These are phyloP conservation scores for Przewalskia tangutica DNA, from an alignment of 257 asterid genomes.

Conservation along the genomic window DNA sequence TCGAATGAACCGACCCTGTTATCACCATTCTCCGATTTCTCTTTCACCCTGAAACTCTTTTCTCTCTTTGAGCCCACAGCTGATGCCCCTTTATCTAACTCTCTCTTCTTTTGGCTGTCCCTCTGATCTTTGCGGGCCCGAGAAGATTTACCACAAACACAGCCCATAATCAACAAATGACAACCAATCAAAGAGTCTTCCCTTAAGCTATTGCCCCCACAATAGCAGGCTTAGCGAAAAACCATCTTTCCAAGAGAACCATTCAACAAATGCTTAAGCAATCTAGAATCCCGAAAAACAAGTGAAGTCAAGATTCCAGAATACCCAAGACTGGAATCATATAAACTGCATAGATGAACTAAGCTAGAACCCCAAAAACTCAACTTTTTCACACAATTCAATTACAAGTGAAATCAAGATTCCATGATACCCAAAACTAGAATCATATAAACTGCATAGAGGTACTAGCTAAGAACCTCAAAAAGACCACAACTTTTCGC, in stretches of 20 bases:
- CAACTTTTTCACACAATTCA: too few relatives aligned
- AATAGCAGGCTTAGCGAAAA: slow-evolving; percentile 7
- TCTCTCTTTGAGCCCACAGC: slow-evolving; percentile 42
- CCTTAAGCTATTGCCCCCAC: slow-evolving; percentile 5
- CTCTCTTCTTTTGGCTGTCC: slow-evolving; percentile 54
- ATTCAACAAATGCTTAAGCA: slow-evolving; percentile 8
- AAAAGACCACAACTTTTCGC: too few relatives aligned
- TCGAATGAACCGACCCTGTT: slow-evolving; percentile 39
- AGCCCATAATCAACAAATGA: slow-evolving; percentile 51
- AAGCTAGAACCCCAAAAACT: not conserved
- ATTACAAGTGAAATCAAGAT: too few relatives aligned
- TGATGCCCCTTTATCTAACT: slow-evolving; percentile 39
- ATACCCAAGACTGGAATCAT: not conserved
- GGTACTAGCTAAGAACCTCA: too few relatives aligned
- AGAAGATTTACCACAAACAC: slow-evolving; percentile 68
- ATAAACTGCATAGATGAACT: slow-evolving; percentile 5
- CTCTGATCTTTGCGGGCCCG: slow-evolving; percentile 33
- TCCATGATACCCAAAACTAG: too few relatives aligned
- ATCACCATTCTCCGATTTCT: slow-evolving; percentile 33
- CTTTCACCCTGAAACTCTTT: slow-evolving; percentile 44
- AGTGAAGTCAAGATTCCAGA: not conserved
- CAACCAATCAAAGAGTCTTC: not conserved
- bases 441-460: too few relatives aligned
- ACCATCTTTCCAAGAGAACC: slow-evolving; percentile 8
- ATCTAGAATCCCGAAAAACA: not conserved